A percentile compares a stretch with the other conserved stretches of the same genome.
These are phyloP conservation scores for Tolypocladium amazonense DNA, from an alignment of 2,329 filamentous ascomycete genomes.

Conservation along the genomic window DNA sequence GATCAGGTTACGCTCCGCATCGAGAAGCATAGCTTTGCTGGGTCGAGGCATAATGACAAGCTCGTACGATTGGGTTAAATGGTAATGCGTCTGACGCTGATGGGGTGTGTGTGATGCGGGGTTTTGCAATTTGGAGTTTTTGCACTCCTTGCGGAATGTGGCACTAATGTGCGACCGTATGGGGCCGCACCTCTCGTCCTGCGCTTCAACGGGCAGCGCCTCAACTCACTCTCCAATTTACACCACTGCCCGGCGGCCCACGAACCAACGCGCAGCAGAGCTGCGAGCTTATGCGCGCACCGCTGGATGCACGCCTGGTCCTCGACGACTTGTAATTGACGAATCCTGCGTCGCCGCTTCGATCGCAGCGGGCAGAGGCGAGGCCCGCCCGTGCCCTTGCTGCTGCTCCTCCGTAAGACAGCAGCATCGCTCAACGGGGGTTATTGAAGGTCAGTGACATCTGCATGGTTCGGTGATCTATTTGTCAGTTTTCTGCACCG, in stretches of 20 bases:
- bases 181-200: not conserved
- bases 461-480: not conserved
- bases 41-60: too few relatives aligned
- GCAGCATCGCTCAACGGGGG: not conserved
- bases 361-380: not conserved
- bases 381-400: not conserved
- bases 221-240: conserved; percentile 1
- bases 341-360: not conserved
- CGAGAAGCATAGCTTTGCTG: too few relatives aligned
- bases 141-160: too few relatives aligned
- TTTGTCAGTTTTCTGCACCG: not conserved
- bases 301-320: not conserved
- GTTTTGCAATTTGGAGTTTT: too few relatives aligned
- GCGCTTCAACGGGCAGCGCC: not conserved
- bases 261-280: not conserved
- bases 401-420: not conserved
- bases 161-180: too few relatives aligned
- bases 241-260: not conserved
- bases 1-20: too few relatives aligned
- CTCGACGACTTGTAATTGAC: not conserved
- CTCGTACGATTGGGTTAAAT: too few relatives aligned
- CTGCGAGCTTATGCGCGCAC: not conserved
- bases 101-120: too few relatives aligned
- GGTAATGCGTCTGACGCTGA: too few relatives aligned
- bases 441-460: not conserved